Evolutionary conservation across 75 land plant species (phyloP).

Genomic region (Cryptomeria japonica): DNA sequence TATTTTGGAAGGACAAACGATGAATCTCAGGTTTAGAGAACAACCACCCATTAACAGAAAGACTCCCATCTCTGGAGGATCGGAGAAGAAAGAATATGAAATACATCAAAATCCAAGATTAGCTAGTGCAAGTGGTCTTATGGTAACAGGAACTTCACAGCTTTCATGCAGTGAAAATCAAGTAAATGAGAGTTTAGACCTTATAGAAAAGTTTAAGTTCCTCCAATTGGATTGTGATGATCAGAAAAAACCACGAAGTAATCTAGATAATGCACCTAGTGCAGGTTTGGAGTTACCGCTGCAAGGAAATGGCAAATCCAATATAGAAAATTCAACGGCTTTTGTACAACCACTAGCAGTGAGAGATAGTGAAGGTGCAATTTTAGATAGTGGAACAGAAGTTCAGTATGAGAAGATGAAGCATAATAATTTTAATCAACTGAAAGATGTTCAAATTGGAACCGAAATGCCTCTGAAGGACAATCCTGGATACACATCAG

Average conservation of each 20-base stretch:
- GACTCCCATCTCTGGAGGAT: background rate
- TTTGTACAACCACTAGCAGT: background rate
- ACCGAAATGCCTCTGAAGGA: background rate
- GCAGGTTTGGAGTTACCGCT: background rate
- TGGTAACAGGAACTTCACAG: background rate
- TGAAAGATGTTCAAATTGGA: background rate
- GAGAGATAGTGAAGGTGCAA: background rate
- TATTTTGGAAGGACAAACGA: background rate
- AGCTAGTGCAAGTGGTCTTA: background rate
- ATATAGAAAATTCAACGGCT: background rate
- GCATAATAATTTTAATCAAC: background rate
- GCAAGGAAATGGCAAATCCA: background rate
- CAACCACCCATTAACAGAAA: background rate
- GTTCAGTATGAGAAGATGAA: background rate
- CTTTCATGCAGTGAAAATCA: background rate
- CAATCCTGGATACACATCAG: background rate
- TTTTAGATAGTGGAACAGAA: background rate
- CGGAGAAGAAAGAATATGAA: background rate
- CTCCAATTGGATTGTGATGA: background rate
- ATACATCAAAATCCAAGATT: background rate
- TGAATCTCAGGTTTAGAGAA: background rate
- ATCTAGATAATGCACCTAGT: background rate
- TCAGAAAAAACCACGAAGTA: background rate
- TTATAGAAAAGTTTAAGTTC: background rate
- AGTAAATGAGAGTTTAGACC: background rate